Conservation (phyloP, 2,329 filamentous ascomycete genomes). For the Tolypocladium album region DNA sequence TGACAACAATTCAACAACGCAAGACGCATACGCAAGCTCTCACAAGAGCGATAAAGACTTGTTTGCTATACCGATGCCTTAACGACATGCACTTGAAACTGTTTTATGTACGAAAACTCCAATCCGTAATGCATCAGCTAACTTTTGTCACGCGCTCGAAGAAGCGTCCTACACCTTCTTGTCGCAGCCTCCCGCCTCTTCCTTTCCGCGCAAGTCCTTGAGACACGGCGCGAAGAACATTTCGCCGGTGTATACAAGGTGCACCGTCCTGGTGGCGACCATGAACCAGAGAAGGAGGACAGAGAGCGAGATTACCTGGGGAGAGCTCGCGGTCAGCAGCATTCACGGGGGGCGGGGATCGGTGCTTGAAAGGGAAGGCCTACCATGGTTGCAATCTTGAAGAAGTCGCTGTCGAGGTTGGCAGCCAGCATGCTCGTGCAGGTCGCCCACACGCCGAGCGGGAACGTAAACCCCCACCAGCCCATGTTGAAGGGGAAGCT, state of each 20-base stretch:
- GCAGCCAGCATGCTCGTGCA: constrained; percentile 27
- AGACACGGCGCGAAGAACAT: constrained; percentile 35
- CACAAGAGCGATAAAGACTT: background rate
- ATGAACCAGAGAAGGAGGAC: constrained; percentile 32
- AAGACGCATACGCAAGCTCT: background rate
- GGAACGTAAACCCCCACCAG: constrained; percentile 38
- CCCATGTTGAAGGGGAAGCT: constrained; percentile 34
- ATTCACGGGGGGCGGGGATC: background rate
- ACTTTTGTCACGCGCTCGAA: background rate
- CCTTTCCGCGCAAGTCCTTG: constrained; percentile 23
- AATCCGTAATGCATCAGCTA: background rate
- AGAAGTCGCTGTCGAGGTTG: constrained; percentile 31
- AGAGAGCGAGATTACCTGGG: constrained; percentile 26
- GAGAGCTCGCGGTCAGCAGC: constrained; percentile 3
- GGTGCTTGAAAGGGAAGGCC: background rate
- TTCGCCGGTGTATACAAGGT: constrained; percentile 26
- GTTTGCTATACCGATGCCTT: background rate
- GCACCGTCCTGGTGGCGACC: constrained; percentile 26
- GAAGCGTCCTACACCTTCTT: constrained; percentile 13
- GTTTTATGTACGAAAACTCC: background rate
- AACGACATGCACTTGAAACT: background rate
- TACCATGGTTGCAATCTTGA: constrained; percentile 28
- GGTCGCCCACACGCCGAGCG: constrained; percentile 31
- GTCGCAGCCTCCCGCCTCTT: constrained; percentile 13
- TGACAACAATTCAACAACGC: background rate